These are phyloP conservation scores for Debaryomyces nepalensis DNA, from an alignment of 1,139 yeast species.

Conservation along the genomic window DNA sequence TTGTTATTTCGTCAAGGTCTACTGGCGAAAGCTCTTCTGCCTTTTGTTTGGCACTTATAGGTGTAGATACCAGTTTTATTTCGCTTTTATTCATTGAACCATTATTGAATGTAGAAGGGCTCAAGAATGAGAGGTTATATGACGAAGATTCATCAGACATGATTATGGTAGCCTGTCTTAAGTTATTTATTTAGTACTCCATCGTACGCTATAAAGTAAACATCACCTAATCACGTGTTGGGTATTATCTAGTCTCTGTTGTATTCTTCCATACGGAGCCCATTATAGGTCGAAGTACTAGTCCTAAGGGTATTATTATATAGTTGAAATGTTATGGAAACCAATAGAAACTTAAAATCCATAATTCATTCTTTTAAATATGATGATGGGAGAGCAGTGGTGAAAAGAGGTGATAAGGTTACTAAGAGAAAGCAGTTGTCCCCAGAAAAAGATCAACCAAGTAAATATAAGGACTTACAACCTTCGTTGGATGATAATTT, in stretches of 20 bases:
- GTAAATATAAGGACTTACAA: constrained; percentile 30
- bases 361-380: constrained; percentile 25
- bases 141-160: constrained; percentile 16
- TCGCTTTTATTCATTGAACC: constrained; percentile 21
- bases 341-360: constrained; percentile 16
- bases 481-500: constrained; percentile 39
- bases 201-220: not conserved
- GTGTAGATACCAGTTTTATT: constrained; percentile 21
- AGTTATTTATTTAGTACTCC: constrained; percentile 2
- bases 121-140: constrained; percentile 16
- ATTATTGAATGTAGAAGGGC: constrained; percentile 14
- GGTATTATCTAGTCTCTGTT: too few species aligned
- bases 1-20: constrained; percentile 13
- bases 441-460: not conserved
- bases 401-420: constrained; percentile 7
- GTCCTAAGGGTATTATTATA: not conserved
- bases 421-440: constrained; percentile 6
- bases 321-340: constrained; percentile 9
- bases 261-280: too few species aligned
- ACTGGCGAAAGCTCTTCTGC: constrained; percentile 14
- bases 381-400: constrained; percentile 12
- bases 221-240: not conserved
- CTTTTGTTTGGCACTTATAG: constrained; percentile 13
- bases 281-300: too few species aligned
- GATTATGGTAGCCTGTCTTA: not conserved